phyloP scores from a whole-genome alignment of 352 stramenopile genomes.

The Phytophthora pseudosyringae region DNA sequence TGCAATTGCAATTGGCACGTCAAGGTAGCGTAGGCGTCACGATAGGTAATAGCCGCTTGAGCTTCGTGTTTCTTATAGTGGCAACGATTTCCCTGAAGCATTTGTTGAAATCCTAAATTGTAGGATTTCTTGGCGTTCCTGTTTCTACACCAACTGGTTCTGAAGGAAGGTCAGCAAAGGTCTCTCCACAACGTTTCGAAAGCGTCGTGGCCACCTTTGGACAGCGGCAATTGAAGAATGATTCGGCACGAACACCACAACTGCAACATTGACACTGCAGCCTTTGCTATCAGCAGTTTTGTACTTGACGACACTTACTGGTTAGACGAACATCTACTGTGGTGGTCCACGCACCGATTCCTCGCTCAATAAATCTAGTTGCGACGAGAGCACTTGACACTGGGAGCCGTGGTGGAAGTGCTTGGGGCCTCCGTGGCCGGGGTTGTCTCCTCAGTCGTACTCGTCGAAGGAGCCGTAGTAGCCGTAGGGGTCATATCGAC shows the following conservation, averaged over 20 bases:
- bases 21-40: too few species aligned
- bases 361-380: constrained; percentile 26
- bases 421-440: constrained; percentile 12
- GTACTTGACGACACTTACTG: constrained; percentile 15
- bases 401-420: constrained; percentile 9
- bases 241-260: constrained; percentile 3
- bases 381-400: constrained; percentile 34
- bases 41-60: too few species aligned
- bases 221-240: too few species aligned
- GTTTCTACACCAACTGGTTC: too few species aligned
- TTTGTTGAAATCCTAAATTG: too few species aligned
- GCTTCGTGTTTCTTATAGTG: too few species aligned
- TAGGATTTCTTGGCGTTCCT: too few species aligned
- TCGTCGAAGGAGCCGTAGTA: constrained; percentile 1
- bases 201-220: too few species aligned
- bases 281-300: not conserved
- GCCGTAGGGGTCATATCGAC: not conserved
- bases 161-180: too few species aligned
- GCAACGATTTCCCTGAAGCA: too few species aligned
- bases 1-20: too few species aligned
- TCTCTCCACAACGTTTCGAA: too few species aligned
- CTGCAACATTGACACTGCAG: constrained; percentile 4
- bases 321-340: constrained; percentile 12
- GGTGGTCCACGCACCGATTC: not conserved
- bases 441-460: constrained; percentile 7